These are phyloP conservation scores for Polygonum maritimum DNA, from an alignment of 148 eudicot genomes.

Conservation along the genomic window DNA sequence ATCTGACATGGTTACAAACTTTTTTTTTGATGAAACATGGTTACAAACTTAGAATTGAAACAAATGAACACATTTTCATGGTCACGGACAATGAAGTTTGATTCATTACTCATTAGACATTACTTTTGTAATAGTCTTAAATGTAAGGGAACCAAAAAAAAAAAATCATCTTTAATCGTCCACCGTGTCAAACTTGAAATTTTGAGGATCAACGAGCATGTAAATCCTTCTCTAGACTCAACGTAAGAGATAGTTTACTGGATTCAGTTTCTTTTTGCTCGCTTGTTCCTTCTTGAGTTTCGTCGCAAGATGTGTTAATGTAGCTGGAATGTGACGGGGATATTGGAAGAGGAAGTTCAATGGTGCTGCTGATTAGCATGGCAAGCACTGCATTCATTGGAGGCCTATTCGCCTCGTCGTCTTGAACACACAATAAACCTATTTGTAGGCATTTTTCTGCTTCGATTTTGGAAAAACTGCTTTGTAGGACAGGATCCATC, in stretches of 20 bases:
- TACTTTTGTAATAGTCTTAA: background rate
- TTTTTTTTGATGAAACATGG: too few relatives aligned
- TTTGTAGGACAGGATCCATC: background rate
- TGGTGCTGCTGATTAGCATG: background rate
- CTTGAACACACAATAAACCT: slow-evolving; percentile 2
- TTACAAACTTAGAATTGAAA: too few relatives aligned
- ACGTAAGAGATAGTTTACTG: background rate
- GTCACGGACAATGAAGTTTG: too few relatives aligned
- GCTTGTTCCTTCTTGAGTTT: background rate
- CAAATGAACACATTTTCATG: too few relatives aligned
- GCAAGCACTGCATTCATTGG: background rate
- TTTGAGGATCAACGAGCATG: background rate
- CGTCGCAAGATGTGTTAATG: background rate
- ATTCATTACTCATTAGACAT: background rate
- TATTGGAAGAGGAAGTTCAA: background rate
- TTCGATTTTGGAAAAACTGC: background rate
- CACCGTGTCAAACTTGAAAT: background rate
- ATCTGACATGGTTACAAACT: too few relatives aligned
- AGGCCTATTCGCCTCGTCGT: background rate
- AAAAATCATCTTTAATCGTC: background rate
- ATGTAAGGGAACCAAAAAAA: background rate
- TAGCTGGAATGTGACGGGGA: background rate
- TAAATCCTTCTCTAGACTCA: background rate
- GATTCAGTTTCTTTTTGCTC: background rate
- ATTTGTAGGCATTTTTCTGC: slow-evolving; percentile 4